Evolutionary conservation across 2,329 filamentous ascomycete species (phyloP).

Genomic region (Alternaria panax): DNA sequence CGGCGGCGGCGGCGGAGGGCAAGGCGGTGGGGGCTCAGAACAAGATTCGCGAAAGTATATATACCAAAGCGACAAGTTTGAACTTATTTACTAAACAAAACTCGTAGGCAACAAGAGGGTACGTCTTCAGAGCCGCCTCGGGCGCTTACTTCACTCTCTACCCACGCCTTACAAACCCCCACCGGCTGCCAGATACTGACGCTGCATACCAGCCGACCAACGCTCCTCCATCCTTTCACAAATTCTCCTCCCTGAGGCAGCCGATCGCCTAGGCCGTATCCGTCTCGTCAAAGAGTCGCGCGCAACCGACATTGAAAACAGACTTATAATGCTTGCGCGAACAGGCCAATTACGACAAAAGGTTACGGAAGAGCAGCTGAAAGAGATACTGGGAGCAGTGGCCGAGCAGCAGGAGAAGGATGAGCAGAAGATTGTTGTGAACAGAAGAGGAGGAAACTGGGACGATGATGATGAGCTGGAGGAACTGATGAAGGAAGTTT

Average conservation of each 20-base stretch:
- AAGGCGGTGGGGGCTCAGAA: conserved; percentile 58
- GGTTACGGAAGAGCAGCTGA: conserved; percentile 91
- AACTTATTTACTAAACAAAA: neutral
- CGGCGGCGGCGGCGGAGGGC: conserved; percentile 63
- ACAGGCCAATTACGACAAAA: conserved; percentile 85
- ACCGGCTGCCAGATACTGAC: conserved; percentile 32
- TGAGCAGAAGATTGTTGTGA: conserved; percentile 79
- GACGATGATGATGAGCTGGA: conserved; percentile 84
- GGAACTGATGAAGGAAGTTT: conserved; percentile 50
- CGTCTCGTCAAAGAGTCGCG: conserved; percentile 93
- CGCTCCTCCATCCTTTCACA: conserved; percentile 82
- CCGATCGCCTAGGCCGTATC: conserved; percentile 92
- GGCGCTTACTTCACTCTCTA: neutral
- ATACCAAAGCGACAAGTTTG: neutral
- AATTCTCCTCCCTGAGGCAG: conserved; percentile 92
- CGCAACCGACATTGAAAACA: conserved; percentile 88
- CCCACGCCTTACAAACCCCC: conserved; percentile 33
- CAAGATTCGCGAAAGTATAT: conserved; percentile 66
- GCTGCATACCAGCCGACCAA: conserved; percentile 66
- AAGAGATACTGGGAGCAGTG: conserved; percentile 85
- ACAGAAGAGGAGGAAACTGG: conserved; percentile 75
- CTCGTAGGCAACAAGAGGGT: conserved; percentile 32
- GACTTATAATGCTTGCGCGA: conserved; percentile 89
- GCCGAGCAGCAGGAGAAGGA: conserved; percentile 74
- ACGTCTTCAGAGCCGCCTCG: conserved; percentile 41